phyloP scores from a whole-genome alignment of 2,329 filamentous ascomycete species.

The Lecanicillium sp. region DNA sequence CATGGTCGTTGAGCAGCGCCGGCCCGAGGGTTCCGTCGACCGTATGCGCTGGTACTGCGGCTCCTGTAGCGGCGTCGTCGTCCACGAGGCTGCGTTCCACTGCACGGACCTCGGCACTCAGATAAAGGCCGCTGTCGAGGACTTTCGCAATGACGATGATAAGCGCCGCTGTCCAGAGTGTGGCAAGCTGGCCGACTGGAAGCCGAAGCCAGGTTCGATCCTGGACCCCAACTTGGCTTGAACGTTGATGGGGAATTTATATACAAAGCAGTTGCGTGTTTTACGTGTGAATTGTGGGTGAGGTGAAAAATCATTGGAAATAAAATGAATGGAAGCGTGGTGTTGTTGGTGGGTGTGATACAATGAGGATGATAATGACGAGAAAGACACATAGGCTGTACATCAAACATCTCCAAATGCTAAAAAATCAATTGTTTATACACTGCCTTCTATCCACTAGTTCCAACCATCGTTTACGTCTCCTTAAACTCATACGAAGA shows the following conservation, averaged over 20 bases:
- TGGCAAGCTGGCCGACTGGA: slow-evolving; percentile 65
- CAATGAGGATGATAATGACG: no score
- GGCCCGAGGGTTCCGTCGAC: slow-evolving; percentile 65
- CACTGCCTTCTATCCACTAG: background rate
- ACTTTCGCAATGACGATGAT: slow-evolving; percentile 60
- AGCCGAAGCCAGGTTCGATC: slow-evolving; percentile 53
- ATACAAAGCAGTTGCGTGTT: no score
- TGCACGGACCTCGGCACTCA: slow-evolving; percentile 88
- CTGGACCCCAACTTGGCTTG: slow-evolving; percentile 47
- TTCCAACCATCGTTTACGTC: slow-evolving; percentile 41
- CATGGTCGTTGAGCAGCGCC: slow-evolving; percentile 79
- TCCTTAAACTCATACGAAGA: slow-evolving; percentile 70
- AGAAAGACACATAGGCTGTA: no score
- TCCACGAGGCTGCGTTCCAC: slow-evolving; percentile 81
- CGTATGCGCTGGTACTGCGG: slow-evolving; percentile 86
- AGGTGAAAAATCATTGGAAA: background rate
- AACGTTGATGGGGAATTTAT: background rate
- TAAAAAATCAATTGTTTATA: slow-evolving; percentile 3
- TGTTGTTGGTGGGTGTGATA: no score
- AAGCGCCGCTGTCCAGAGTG: slow-evolving; percentile 71
- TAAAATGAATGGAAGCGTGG: no score
- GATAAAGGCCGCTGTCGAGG: slow-evolving; percentile 85
- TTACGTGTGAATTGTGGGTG: no score
- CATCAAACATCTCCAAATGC: no score
- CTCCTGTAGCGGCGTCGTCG: slow-evolving; percentile 54